phyloP scores from a whole-genome alignment of 73 alveolate species.

The Tetrahymena elliotti region DNA sequence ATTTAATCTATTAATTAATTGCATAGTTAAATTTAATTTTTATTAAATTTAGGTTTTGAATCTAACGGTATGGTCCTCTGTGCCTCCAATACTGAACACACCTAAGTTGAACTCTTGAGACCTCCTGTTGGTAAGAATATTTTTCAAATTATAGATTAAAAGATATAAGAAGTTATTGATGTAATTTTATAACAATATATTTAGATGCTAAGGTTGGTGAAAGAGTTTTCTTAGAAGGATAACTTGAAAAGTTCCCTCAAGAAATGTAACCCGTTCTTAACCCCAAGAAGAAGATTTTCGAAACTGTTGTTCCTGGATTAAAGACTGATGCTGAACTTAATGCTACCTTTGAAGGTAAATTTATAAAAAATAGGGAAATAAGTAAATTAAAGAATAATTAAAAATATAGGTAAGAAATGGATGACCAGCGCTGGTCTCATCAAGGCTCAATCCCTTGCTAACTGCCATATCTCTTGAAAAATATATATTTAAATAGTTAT shows the following conservation, averaged over 20 bases:
- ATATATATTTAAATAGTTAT: not conserved
- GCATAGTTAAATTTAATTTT: not conserved
- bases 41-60: slow-evolving; percentile 54
- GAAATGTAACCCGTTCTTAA: slow-evolving; percentile 44
- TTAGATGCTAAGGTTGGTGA: slow-evolving; percentile 57
- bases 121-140: slow-evolving; percentile 82
- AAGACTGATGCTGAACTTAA: slow-evolving; percentile 9
- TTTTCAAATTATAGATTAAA: not conserved
- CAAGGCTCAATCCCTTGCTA: not conserved
- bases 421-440: not conserved
- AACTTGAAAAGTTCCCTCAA: slow-evolving; percentile 34
- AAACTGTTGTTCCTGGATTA: slow-evolving; percentile 13
- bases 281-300: slow-evolving; percentile 51
- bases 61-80: slow-evolving; percentile 96
- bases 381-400: not conserved
- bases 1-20: not conserved
- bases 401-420: not conserved
- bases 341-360: slow-evolving; percentile 41
- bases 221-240: slow-evolving; percentile 52
- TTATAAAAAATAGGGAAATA: not conserved
- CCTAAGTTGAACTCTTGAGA: slow-evolving; percentile 75
- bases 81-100: slow-evolving; percentile 56
- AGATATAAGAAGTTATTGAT: too few species aligned
- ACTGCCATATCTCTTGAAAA: not conserved
- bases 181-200: not conserved